Percentiles rank a stretch among this genome's conserved stretches.
These are phyloP conservation scores for Angomonas deanei DNA, from an alignment of 208 protist species.

Conservation along the genomic window DNA sequence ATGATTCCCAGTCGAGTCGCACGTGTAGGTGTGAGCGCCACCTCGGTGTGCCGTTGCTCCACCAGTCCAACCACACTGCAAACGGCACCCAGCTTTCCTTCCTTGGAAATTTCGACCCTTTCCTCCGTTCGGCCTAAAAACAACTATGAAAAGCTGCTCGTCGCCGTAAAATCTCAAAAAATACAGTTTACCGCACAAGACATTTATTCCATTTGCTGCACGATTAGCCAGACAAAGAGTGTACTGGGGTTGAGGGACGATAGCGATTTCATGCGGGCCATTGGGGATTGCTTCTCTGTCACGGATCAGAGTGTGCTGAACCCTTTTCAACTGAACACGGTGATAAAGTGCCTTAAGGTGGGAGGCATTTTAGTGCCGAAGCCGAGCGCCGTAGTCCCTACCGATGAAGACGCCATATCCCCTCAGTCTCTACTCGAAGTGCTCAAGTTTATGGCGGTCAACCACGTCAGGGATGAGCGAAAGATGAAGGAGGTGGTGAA, in stretches of 20 bases:
- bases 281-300: conserved; percentile 63
- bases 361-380: conserved; percentile 48
- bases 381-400: conserved; percentile 62
- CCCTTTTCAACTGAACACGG: conserved; percentile 74
- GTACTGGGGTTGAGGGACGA: conserved; percentile 60
- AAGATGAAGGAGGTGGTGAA: conserved; percentile 55
- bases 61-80: too few relatives aligned
- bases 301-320: conserved; percentile 73
- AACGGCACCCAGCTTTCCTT: neutral
- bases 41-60: too few relatives aligned
- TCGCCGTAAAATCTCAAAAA: neutral
- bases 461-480: conserved; percentile 65
- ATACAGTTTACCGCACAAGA: conserved; percentile 73
- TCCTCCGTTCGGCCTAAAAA: neutral
- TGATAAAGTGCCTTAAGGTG: conserved; percentile 70
- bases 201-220: conserved; percentile 70
- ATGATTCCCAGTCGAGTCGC: too few relatives aligned
- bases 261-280: conserved; percentile 77
- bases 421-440: conserved; percentile 70
- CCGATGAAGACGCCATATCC: conserved; percentile 67
- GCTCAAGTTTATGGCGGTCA: conserved; percentile 67
- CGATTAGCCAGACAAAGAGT: conserved; percentile 57
- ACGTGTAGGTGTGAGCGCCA: too few relatives aligned
- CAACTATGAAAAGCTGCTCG: neutral
- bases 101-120: neutral